A percentile compares a stretch with the other conserved stretches of the same genome.
Evolutionary conservation across 306 rosid species (phyloP).

Genomic region (apple (Malus domestica)): ASM211411v1 NC_041795.1:23657501-23658000

Average conservation of each 20-base stretch:
- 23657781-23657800: no score
- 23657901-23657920: neutral
- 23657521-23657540: no score
- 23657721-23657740: neutral
- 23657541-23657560: no score
- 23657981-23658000: neutral
- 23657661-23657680: neutral
- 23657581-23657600: rapidly evolving
- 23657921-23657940: neutral
- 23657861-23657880: neutral
- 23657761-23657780: no score
- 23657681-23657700: neutral
- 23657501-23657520: no score
- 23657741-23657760: no score
- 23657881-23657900: neutral
- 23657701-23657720: neutral
- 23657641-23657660: neutral
- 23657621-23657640: no score
- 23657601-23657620: neutral
- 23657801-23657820: neutral
- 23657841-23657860: neutral
- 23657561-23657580: no score
- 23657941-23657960: no score
- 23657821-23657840: neutral
- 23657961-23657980: no score